These are phyloP conservation scores for Penicillium soppii DNA, from an alignment of 495 filamentous ascomycete species.

Conservation along the genomic window DNA sequence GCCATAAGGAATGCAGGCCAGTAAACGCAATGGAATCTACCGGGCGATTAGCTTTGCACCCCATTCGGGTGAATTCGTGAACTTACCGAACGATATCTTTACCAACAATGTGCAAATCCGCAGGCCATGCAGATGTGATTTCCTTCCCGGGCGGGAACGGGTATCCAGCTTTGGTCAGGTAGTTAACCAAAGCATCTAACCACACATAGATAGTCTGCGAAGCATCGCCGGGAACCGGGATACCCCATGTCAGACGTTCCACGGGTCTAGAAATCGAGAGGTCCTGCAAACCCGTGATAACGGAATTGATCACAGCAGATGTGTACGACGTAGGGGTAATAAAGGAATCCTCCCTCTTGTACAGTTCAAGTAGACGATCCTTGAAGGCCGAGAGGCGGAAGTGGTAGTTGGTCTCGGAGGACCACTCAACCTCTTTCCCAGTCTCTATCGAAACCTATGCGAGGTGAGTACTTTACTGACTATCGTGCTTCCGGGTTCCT, in stretches of 20 bases:
- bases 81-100: conserved; percentile 85
- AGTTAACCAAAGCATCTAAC: conserved; percentile 95
- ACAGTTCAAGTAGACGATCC: conserved; percentile 74
- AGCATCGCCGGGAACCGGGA: conserved; percentile 79
- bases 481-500: neutral
- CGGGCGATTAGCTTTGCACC: conserved; percentile 14
- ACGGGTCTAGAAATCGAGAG: conserved; percentile 84
- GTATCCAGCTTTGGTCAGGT: conserved; percentile 83
- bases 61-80: conserved; percentile 2
- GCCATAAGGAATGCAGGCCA: conserved; percentile 97
- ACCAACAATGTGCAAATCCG: conserved; percentile 86
- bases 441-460: conserved; percentile 73
- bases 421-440: conserved; percentile 90
- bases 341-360: conserved; percentile 67
- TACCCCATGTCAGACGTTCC: conserved; percentile 82
- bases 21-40: conserved; percentile 88
- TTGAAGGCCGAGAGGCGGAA: conserved; percentile 84
- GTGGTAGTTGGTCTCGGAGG: conserved; percentile 90
- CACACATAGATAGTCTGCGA: conserved; percentile 96
- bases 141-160: conserved; percentile 71
- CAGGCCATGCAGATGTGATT: conserved; percentile 73
- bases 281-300: conserved; percentile 73
- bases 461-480: conserved; percentile 12
- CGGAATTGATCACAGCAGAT: conserved; percentile 64
- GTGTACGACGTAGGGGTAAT: conserved; percentile 66